Evolutionary conservation across 1,284 basidiomycete genomes (phyloP).

Genomic region (Ceraceosorus guamensis): DNA sequence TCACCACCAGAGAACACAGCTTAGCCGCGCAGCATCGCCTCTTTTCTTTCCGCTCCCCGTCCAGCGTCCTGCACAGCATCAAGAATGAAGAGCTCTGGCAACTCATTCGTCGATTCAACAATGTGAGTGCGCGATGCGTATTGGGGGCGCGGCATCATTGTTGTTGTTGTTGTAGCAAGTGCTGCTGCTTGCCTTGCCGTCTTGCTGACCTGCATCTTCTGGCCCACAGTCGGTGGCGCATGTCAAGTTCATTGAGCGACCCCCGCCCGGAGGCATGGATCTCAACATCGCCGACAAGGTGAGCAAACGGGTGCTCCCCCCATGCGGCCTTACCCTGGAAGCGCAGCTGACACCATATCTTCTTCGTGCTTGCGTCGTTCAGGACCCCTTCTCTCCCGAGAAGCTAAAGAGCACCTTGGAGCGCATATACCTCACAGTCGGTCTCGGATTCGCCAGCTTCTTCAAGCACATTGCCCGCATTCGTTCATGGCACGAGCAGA

Average conservation of each 20-base stretch:
- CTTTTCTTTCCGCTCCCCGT: neutral
- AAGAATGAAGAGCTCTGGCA: slow-evolving; percentile 52
- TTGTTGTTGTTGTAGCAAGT: neutral
- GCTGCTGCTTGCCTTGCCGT: neutral
- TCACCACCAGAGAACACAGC: too few relatives aligned
- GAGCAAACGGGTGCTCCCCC: neutral
- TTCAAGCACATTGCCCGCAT: slow-evolving; percentile 54
- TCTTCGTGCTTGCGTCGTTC: too few relatives aligned
- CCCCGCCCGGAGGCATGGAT: slow-evolving; percentile 48
- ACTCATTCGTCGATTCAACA: slow-evolving; percentile 53
- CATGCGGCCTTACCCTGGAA: neutral
- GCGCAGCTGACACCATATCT: too few relatives aligned
- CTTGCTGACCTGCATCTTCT: neutral
- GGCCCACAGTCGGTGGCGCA: slow-evolving; percentile 49
- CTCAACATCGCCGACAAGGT: slow-evolving; percentile 51
- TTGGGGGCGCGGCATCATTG: too few relatives aligned
- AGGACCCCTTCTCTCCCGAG: slow-evolving; percentile 54
- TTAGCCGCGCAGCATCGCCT: neutral
- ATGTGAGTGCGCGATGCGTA: neutral
- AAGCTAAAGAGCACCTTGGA: slow-evolving; percentile 56
- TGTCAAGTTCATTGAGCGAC: slow-evolving; percentile 45
- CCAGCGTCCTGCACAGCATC: slow-evolving; percentile 41
- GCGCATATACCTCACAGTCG: slow-evolving; percentile 54
- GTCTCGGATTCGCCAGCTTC: slow-evolving; percentile 52
- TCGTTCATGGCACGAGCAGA: slow-evolving; percentile 55